Percentiles rank a stretch among this genome's conserved stretches.
phyloP scores from a whole-genome alignment of 768 basidiomycete genomes.

The Trametopsis cervina region DNA sequence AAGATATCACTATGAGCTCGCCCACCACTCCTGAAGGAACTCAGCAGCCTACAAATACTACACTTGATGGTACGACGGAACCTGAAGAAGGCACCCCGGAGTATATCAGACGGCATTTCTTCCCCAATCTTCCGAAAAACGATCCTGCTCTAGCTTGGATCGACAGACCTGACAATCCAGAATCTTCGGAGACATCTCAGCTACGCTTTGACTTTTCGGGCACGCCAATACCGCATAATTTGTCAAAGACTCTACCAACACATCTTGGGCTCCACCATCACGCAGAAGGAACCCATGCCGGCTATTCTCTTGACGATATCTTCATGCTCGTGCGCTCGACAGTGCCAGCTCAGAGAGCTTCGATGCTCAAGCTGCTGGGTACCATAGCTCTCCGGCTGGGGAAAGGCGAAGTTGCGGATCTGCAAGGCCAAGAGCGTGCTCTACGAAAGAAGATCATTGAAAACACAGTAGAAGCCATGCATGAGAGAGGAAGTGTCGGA shows the following conservation, averaged over 20 bases:
- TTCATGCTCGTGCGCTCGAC: slow-evolving; percentile 75
- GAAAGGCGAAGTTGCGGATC: slow-evolving; percentile 22
- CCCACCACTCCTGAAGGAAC: background rate
- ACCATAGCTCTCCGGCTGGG: slow-evolving; percentile 39
- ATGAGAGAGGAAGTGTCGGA: slow-evolving; percentile 60
- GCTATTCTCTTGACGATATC: slow-evolving; percentile 85
- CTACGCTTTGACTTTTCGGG: slow-evolving; percentile 70
- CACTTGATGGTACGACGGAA: background rate
- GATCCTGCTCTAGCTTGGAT: slow-evolving; percentile 85
- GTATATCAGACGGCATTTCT: slow-evolving; percentile 77
- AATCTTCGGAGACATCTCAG: slow-evolving; percentile 23
- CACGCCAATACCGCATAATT: slow-evolving; percentile 47
- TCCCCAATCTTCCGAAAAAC: slow-evolving; percentile 60
- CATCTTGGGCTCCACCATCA: slow-evolving; percentile 91
- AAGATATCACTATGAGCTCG: background rate
- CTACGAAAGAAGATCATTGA: slow-evolving; percentile 59
- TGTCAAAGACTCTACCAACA: slow-evolving; percentile 60
- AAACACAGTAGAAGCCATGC: slow-evolving; percentile 59
- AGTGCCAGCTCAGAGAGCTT: slow-evolving; percentile 75
- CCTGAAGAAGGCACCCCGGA: slow-evolving; percentile 72
- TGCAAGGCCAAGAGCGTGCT: slow-evolving; percentile 30
- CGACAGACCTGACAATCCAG: slow-evolving; percentile 23
- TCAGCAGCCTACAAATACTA: background rate
- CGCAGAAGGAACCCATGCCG: slow-evolving; percentile 70
- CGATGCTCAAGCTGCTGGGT: slow-evolving; percentile 70